Conservation (phyloP, 225 moss, liverwort and hornwort species). For the Pleurozium schreberi region DNA sequence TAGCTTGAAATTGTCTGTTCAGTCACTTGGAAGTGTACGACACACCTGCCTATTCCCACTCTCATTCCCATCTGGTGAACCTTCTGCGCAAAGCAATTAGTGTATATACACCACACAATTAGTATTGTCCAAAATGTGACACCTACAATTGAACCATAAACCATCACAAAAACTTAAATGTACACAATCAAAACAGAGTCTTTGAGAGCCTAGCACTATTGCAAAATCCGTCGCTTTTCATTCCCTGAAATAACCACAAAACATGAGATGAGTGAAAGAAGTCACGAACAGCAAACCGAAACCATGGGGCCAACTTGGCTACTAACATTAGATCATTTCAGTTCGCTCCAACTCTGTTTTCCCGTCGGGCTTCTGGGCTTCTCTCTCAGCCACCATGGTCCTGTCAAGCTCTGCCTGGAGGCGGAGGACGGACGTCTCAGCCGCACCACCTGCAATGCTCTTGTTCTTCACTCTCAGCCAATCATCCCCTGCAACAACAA, state of each 20-base stretch:
- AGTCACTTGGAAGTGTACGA: no score
- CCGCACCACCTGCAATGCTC: not conserved
- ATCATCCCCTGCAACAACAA: rapidly evolving
- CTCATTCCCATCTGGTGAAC: not conserved
- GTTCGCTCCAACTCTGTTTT: not conserved
- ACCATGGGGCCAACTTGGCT: no score
- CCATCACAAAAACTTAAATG: not conserved
- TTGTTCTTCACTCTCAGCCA: not conserved
- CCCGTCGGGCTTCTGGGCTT: not conserved
- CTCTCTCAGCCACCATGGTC: not conserved
- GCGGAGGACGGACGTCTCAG: no score
- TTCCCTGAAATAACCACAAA: no score
- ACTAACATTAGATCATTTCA: no score
- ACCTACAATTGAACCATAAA: not conserved
- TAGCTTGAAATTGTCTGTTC: no score
- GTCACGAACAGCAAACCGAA: no score
- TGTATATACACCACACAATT: not conserved
- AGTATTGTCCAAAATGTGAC: not conserved
- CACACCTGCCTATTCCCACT: no score
- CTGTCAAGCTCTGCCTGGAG: not conserved
- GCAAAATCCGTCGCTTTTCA: no score
- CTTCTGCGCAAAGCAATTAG: not conserved
- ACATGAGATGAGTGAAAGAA: no score
- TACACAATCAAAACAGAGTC: not conserved
- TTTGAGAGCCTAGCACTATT: not conserved